These are phyloP conservation scores for Cynara cardunculus DNA, from an alignment of 129 eudicot species.

Conservation along the genomic window DNA sequence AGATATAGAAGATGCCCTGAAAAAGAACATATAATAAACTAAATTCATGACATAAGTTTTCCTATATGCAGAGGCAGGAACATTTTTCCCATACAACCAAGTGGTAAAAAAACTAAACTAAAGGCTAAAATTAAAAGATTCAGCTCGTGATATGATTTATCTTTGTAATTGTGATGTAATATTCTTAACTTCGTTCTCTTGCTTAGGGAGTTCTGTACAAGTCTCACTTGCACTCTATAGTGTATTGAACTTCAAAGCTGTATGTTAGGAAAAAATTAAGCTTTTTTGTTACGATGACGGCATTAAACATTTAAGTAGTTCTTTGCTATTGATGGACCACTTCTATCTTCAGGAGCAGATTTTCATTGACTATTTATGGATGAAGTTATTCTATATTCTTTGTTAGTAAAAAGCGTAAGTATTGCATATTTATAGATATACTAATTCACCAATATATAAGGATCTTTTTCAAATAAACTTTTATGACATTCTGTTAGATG, in stretches of 20 bases:
- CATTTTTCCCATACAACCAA: not conserved
- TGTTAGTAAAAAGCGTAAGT: not conserved
- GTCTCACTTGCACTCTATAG: not conserved
- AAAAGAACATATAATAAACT: not conserved
- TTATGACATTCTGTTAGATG: not conserved
- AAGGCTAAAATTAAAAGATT: not conserved
- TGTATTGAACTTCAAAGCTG: not conserved
- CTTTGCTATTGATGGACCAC: not conserved
- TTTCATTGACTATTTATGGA: not conserved
- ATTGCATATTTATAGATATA: not conserved
- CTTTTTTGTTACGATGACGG: not conserved
- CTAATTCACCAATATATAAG: not conserved
- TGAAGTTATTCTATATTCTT: not conserved
- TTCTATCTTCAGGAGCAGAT: not conserved
- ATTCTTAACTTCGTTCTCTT: not conserved
- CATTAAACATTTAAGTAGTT: not conserved
- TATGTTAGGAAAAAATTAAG: not conserved
- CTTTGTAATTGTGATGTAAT: not conserved
- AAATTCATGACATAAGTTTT: not conserved
- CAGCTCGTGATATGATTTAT: not conserved
- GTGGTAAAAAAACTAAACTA: not conserved
- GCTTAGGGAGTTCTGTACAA: not conserved
- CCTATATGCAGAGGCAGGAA: not conserved
- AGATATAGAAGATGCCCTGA: not conserved
- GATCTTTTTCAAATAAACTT: not conserved